phyloP scores from a whole-genome alignment of 352 stramenopile genomes.

The Pythium folliculosum region DNA sequence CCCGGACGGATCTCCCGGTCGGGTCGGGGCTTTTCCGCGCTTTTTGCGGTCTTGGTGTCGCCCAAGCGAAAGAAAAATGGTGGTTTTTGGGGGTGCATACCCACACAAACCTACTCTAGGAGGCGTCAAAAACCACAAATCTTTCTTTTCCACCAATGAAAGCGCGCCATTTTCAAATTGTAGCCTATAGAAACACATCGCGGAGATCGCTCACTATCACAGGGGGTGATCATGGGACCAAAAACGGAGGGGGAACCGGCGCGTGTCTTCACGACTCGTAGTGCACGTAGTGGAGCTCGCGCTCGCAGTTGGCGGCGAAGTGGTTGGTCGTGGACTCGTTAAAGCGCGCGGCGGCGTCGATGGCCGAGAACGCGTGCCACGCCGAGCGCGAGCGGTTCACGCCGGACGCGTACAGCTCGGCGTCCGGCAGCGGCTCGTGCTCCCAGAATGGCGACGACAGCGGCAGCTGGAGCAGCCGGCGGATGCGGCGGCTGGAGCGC shows the following conservation, averaged over 20 bases:
- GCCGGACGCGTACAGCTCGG: conserved; percentile 49
- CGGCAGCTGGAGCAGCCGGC: conserved; percentile 51
- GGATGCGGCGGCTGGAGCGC: conserved; percentile 61
- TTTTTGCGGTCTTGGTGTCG: conserved; percentile 15
- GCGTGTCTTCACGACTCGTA: conserved; percentile 34
- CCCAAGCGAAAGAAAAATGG: background rate
- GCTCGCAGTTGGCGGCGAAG: conserved; percentile 66
- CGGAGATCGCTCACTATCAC: background rate
- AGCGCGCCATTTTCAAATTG: conserved; percentile 6
- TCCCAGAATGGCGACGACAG: conserved; percentile 37
- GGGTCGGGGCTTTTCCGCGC: conserved; percentile 27
- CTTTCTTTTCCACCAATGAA: conserved; percentile 26
- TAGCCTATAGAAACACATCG: conserved; percentile 10
- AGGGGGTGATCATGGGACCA: background rate
- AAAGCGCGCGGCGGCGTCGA: conserved; percentile 55
- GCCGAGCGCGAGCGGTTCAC: conserved; percentile 44
- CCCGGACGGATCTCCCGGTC: background rate
- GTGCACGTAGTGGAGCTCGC: conserved; percentile 59
- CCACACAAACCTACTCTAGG: conserved; percentile 10
- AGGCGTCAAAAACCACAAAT: conserved; percentile 23
- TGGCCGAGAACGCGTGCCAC: conserved; percentile 67
- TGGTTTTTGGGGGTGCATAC: conserved; percentile 4
- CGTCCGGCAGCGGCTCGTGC: conserved; percentile 37
- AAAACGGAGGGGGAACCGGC: background rate
- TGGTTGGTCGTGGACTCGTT: conserved; percentile 89